Conservation (phyloP, 2,329 filamentous ascomycete genomes). For the Aspergillus pseudoviridinutans region DNA sequence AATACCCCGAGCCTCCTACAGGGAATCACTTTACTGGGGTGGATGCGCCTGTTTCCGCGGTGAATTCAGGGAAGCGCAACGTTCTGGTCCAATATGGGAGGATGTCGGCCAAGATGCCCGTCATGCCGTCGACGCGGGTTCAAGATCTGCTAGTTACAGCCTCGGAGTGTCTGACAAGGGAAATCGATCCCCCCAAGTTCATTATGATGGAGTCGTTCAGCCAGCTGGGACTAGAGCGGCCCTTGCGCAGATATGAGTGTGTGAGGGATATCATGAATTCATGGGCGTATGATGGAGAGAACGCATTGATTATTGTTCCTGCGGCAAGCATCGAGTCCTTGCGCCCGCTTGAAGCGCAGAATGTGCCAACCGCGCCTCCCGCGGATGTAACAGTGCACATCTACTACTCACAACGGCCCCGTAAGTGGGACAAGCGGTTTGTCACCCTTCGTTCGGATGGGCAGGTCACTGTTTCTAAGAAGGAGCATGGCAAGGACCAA, state of each 20-base stretch:
- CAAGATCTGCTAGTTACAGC: slow-evolving; percentile 69
- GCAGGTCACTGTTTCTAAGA: slow-evolving; percentile 69
- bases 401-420: slow-evolving; percentile 74
- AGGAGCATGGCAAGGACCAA: slow-evolving; percentile 64
- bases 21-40: slow-evolving; percentile 47
- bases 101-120: slow-evolving; percentile 64
- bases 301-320: slow-evolving; percentile 65
- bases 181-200: slow-evolving; percentile 61
- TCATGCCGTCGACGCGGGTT: slow-evolving; percentile 70
- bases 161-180: slow-evolving; percentile 58
- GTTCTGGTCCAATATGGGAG: slow-evolving; percentile 71
- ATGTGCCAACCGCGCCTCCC: slow-evolving; percentile 62
- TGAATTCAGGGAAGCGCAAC: slow-evolving; percentile 71
- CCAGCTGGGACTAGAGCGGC: slow-evolving; percentile 73
- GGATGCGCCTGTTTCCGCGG: slow-evolving; percentile 75
- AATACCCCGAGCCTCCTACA: slow-evolving; percentile 10
- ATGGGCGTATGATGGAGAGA: slow-evolving; percentile 79
- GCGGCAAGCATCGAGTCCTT: slow-evolving; percentile 49
- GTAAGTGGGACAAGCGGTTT: slow-evolving; percentile 85
- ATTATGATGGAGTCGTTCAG: slow-evolving; percentile 75
- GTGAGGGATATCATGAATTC: slow-evolving; percentile 87
- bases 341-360: slow-evolving; percentile 55
- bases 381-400: slow-evolving; percentile 65
- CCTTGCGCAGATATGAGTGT: slow-evolving; percentile 78
- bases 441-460: slow-evolving; percentile 70